Evolutionary conservation across 2,329 filamentous ascomycete species (phyloP), one percentile per base, ranked within the genome.

Genomic region (Phoma sp.): DNA sequence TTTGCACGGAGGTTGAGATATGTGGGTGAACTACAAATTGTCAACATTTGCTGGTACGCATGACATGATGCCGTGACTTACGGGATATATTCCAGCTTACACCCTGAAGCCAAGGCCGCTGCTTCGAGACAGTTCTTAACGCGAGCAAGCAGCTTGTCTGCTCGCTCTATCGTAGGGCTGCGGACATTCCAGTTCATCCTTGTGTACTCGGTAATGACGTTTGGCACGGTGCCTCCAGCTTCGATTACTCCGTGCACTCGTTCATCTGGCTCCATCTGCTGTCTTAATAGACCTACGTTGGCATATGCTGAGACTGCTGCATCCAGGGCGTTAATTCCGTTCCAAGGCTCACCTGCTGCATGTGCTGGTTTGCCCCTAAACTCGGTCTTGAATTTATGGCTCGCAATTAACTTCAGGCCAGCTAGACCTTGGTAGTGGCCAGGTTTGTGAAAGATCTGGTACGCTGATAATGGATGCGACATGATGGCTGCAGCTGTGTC

Each of bases 1-100:
- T 82, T 83, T 6, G 76, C 65, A 18, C 77, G 74, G 15, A 83
- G 67, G 49, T 83, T 78, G 11, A 74, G 74, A 45, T 83, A 83
- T 1, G 73, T 71, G 4, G 71, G 72, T 4, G 69, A 57, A 6
- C 73, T 75, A n/a, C 12, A 26, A 4, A 4, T 1, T 3, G 11
- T 53, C 14, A 59, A 26, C 25, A 32, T 10, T 15, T 6, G 15
- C 9, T 21, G 21, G 12, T 37, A 6, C 62, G 17, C 7, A 10
- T 3, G 6, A n/a, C 7, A 0, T 2, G 18, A 5, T 11, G 7
- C 5, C 10, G 23, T n/a, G n/a, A 21, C 73, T 65, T 54, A 77
- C 75, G 56, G 40, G 15, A 73, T 73, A 28, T 75, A 76, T 25
- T 73, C 70, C 11, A 76, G 34, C 2, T 66, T 68, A 37, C 61